These are phyloP conservation scores for Claviceps cyperi DNA, from an alignment of 2,329 filamentous ascomycete genomes.

Conservation along the genomic window DNA sequence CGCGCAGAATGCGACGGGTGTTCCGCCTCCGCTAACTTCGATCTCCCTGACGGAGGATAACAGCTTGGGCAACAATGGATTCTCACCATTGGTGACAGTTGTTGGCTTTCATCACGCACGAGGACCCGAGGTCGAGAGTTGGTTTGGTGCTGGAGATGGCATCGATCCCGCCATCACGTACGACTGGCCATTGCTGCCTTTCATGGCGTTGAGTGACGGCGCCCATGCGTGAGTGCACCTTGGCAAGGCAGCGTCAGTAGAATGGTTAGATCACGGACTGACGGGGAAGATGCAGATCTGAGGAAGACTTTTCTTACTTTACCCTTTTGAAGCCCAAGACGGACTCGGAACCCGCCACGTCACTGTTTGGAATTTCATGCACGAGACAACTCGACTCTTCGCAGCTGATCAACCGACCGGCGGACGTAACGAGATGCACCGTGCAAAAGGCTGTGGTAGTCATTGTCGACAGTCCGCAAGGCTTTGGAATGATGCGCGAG, in stretches of 20 bases:
- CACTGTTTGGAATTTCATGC: conserved; percentile 90
- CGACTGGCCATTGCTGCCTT: conserved; percentile 83
- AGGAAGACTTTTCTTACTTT: conserved; percentile 98
- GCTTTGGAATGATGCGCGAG: conserved; percentile 81
- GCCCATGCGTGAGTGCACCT: conserved; percentile 65
- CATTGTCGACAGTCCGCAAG: conserved; percentile 78
- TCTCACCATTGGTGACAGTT: conserved; percentile 59
- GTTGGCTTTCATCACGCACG: conserved; percentile 75
- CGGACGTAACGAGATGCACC: conserved; percentile 90
- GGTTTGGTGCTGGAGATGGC: conserved; percentile 66
- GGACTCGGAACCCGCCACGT: conserved; percentile 47
- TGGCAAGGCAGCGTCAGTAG: neutral
- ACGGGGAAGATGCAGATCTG: conserved; percentile 38
- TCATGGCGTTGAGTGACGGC: conserved; percentile 93
- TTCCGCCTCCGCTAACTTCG: conserved; percentile 18
- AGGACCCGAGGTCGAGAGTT: conserved; percentile 86
- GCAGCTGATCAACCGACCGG: conserved; percentile 59
- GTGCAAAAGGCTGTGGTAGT: conserved; percentile 97
- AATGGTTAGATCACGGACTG: neutral
- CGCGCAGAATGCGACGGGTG: conserved; percentile 12
- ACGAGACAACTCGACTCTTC: conserved; percentile 79
- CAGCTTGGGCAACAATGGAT: conserved; percentile 23
- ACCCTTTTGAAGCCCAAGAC: conserved; percentile 59
- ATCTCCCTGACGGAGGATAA: conserved; percentile 17
- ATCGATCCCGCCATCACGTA: conserved; percentile 68